A percentile compares a stretch with the other conserved stretches of the same genome.
Evolutionary conservation across 1,284 basidiomycete genomes (phyloP).

Genomic region (Rhodotorula sp.): DNA sequence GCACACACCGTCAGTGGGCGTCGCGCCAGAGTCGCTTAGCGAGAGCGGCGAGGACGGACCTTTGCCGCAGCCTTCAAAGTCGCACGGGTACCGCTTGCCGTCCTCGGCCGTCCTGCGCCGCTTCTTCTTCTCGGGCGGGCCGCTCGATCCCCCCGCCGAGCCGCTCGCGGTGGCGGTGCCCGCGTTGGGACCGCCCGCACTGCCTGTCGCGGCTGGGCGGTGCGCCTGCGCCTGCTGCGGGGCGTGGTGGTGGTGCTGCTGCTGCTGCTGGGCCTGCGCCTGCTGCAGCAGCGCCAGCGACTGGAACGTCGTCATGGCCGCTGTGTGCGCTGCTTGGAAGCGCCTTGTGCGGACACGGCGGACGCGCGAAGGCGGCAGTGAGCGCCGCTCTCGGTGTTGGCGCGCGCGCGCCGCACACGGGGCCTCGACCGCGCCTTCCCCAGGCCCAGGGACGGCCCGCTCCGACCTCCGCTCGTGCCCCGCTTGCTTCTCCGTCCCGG

Average conservation of each 20-base stretch:
- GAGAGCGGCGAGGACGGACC: slow-evolving; percentile 2
- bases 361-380: too few relatives aligned
- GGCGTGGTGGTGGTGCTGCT: background rate
- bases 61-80: slow-evolving; percentile 26
- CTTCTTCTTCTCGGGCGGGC: slow-evolving; percentile 28
- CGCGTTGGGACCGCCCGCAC: background rate
- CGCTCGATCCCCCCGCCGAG: background rate
- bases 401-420: too few relatives aligned
- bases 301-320: background rate
- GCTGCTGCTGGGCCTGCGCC: background rate
- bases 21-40: background rate
- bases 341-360: too few relatives aligned
- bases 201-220: background rate
- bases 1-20: background rate
- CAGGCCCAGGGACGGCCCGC: too few relatives aligned
- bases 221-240: background rate
- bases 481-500: too few relatives aligned
- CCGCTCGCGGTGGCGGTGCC: background rate
- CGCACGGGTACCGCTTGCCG: slow-evolving; percentile 33
- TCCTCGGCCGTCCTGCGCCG: slow-evolving; percentile 24
- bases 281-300: slow-evolving; percentile 6
- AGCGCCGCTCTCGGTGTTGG: too few relatives aligned
- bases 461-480: too few relatives aligned
- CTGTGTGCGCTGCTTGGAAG: too few relatives aligned
- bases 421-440: too few relatives aligned